Evolutionary conservation across 139 green algal genomes (phyloP), one percentile per base, ranked within the genome.

Genomic region (Coelastrella sp.): DNA sequence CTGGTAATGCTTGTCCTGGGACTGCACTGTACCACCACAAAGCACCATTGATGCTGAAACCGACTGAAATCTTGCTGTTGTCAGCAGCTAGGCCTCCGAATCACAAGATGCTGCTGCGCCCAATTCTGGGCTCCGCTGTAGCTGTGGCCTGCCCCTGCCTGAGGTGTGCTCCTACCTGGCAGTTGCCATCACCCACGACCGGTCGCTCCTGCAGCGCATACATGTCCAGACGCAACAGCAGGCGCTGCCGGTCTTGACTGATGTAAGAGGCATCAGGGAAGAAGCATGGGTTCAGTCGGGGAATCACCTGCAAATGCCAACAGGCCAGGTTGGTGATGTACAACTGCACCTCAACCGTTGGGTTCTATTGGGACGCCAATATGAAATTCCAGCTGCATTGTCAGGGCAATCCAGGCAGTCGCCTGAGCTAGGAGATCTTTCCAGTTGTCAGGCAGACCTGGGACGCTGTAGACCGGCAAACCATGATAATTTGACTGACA

Each of bases 151-250:
- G 65, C 65, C 14, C 14, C 14, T 73, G 65, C 65, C 65, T 17
- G 15, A 15, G 35, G 35, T 49, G 35, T 49, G 35, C 35, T 35
- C 70, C 19, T 19, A 96, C 92, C 92, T 97, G 95, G 93, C 96
- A 98, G 91, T 96, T 97, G 74, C 96, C 96, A 90, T 98, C 96
- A 0, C 94, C 96, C 63, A 86, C 80, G 14, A 98, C 93, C 25
- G 87, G 8, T 17, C 88, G 25, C 84, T 97, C 95, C 7, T 84
- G 58, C 78, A 98, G 92, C 6, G 91, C 93, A 85, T 96, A 97
- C 79, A 94, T 88, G 11, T 83, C 58, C 35, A 97, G 84, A 0
- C 94, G 89, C 12, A 63, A 20, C 61, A 92, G 74, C n/a, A 96
- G 89, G n/a, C 94, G 88, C 78, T 90, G 58, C 61, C 91, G 24